Percentiles rank a stretch among this genome's conserved stretches.
Evolutionary conservation across 73 alveolate species (phyloP).

Genomic region (Stentor roeselii): DNA sequence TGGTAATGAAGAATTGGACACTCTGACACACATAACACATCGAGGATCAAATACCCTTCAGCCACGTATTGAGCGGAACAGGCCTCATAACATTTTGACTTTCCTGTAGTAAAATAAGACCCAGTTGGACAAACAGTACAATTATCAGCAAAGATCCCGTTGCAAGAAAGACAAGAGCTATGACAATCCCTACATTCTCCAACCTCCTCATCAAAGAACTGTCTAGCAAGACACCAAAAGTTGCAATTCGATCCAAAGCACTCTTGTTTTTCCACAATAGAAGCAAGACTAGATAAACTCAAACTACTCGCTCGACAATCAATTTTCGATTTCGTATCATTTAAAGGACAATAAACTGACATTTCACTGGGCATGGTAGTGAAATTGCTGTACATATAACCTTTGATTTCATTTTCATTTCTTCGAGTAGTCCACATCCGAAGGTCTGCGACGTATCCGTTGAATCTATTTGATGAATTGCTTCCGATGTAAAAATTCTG

Average conservation of each 20-base stretch:
- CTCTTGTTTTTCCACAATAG: background rate
- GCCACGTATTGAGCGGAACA: background rate
- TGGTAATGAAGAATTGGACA: too few species aligned
- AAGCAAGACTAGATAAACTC: background rate
- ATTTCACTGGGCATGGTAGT: background rate
- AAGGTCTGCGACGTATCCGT: background rate
- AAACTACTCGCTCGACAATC: background rate
- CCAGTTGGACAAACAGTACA: background rate
- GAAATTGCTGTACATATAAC: background rate
- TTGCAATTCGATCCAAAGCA: background rate
- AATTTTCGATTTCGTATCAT: background rate
- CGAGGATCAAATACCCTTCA: too few species aligned
- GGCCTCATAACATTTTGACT: background rate
- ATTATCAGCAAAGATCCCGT: background rate
- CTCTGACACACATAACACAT: too few species aligned
- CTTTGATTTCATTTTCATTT: background rate
- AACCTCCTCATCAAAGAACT: background rate
- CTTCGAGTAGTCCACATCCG: constrained; percentile 1
- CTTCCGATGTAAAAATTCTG: background rate
- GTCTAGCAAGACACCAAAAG: background rate
- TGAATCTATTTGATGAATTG: background rate
- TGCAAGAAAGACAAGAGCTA: background rate
- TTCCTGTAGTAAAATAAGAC: background rate
- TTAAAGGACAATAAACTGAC: background rate
- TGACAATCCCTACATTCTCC: constrained; percentile 6